Conservation (phyloP, 352 stramenopile genomes). For the Sclerospora graminicola region DNA sequence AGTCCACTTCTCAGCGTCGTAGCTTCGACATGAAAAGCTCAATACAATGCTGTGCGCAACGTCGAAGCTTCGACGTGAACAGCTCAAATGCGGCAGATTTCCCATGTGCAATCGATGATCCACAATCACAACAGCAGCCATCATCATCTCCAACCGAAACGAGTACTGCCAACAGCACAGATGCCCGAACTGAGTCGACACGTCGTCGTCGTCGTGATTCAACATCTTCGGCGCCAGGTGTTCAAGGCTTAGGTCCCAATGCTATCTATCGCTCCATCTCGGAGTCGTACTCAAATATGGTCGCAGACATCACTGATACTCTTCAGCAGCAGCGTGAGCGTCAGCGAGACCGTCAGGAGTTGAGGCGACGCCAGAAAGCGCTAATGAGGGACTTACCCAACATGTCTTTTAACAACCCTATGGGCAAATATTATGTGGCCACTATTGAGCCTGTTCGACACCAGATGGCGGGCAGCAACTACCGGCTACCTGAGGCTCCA, state of each 20-base stretch:
- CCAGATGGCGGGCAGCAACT: conserved; percentile 20
- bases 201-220: conserved; percentile 28
- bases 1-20: conserved; percentile 11
- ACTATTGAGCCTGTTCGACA: conserved; percentile 33
- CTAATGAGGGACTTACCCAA: conserved; percentile 65
- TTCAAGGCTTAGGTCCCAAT: conserved; percentile 11
- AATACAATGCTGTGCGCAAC: conserved; percentile 7
- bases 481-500: conserved; percentile 16
- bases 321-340: conserved; percentile 32
- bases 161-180: conserved; percentile 3
- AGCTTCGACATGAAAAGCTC: conserved; percentile 9
- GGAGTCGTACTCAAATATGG: conserved; percentile 31
- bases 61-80: conserved; percentile 19
- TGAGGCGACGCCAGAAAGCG: conserved; percentile 35
- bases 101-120: too few species aligned
- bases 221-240: conserved; percentile 21
- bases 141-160: conserved; percentile 5
- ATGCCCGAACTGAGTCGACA: conserved; percentile 6
- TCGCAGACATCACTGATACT: conserved; percentile 28
- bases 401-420: conserved; percentile 53
- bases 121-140: conserved; percentile 2
- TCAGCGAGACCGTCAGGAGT: conserved; percentile 36
- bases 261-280: conserved; percentile 33
- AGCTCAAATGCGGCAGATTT: too few species aligned
- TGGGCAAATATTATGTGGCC: conserved; percentile 54